These are phyloP conservation scores for Wickerhamiella musiphila DNA, from an alignment of 805 yeast genomes.

Conservation along the genomic window DNA sequence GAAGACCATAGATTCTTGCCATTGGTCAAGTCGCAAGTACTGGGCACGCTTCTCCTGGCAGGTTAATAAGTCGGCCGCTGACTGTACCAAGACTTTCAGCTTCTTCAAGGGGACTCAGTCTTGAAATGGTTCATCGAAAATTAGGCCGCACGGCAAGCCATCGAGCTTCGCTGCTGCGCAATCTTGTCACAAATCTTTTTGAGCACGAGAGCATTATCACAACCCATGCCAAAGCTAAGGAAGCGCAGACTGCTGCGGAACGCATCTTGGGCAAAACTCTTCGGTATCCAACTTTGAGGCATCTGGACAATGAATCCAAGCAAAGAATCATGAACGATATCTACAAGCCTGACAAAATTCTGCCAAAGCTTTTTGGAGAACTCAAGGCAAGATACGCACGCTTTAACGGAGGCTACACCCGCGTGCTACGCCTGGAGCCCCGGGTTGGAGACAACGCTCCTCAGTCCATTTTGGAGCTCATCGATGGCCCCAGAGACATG, in stretches of 20 bases:
- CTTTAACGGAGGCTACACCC: slow-evolving; percentile 69
- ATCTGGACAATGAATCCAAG: slow-evolving; percentile 3
- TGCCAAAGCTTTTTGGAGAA: slow-evolving; percentile 52
- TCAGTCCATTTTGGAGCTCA: slow-evolving; percentile 73
- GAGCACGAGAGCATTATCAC: slow-evolving; percentile 58
- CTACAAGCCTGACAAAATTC: slow-evolving; percentile 28
- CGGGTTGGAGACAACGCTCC: slow-evolving; percentile 82
- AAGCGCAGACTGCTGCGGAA: slow-evolving; percentile 46
- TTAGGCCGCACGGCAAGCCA: slow-evolving; percentile 31
- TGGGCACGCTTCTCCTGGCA: too few relatives aligned
- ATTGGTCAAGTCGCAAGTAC: slow-evolving; percentile 14
- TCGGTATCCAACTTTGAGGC: slow-evolving; percentile 1
- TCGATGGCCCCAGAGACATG: slow-evolving; percentile 57
- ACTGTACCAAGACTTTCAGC: too few relatives aligned
- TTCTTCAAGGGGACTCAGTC: too few relatives aligned
- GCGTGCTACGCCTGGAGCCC: slow-evolving; percentile 69
- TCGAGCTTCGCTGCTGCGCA: slow-evolving; percentile 39
- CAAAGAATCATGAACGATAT: slow-evolving; percentile 10
- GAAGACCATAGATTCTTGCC: slow-evolving; percentile 38
- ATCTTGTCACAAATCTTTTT: slow-evolving; percentile 47
- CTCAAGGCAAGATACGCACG: slow-evolving; percentile 43
- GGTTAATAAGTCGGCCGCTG: too few relatives aligned
- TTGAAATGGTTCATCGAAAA: slow-evolving; percentile 10
- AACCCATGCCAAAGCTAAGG: slow-evolving; percentile 60
- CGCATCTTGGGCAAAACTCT: slow-evolving; percentile 40